A percentile compares a stretch with the other conserved stretches of the same genome.
phyloP scores from a whole-genome alignment of 2,329 filamentous ascomycete species.

The Didymellaceae sp. region DNA sequence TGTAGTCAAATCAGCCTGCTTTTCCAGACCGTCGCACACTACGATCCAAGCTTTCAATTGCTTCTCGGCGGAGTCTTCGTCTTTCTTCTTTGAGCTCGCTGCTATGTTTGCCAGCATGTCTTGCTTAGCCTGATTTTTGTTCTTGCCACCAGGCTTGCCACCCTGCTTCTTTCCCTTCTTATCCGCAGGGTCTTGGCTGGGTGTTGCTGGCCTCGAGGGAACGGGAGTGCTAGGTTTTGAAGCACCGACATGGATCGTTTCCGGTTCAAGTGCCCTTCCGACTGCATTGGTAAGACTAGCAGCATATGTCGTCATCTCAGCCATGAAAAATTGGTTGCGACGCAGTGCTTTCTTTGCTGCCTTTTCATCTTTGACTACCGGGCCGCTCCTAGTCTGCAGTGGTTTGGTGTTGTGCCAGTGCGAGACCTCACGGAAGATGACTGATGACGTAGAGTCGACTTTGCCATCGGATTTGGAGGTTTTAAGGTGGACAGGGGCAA shows the following conservation, averaged over 20 bases:
- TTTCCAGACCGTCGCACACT: slow-evolving; percentile 56
- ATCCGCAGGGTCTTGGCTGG: slow-evolving; percentile 22
- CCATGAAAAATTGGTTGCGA: slow-evolving; percentile 70
- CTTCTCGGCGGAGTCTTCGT: slow-evolving; percentile 50
- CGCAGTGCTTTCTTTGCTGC: slow-evolving; percentile 43
- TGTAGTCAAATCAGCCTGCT: slow-evolving; percentile 50
- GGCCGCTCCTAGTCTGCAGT: slow-evolving; percentile 47
- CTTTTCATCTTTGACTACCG: slow-evolving; percentile 44
- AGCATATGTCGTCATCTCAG: slow-evolving; percentile 71
- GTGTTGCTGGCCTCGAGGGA: slow-evolving; percentile 14
- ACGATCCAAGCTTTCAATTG: slow-evolving; percentile 55
- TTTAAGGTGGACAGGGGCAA: slow-evolving; percentile 53
- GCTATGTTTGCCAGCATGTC: slow-evolving; percentile 54
- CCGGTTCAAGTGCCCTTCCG: slow-evolving; percentile 68
- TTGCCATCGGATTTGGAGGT: slow-evolving; percentile 36
- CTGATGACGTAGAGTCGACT: slow-evolving; percentile 41
- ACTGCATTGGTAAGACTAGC: slow-evolving; percentile 71
- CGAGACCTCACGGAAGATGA: slow-evolving; percentile 56
- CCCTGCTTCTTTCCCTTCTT: slow-evolving; percentile 30
- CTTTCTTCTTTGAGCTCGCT: slow-evolving; percentile 50
- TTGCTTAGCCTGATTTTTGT: slow-evolving; percentile 50
- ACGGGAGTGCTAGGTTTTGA: slow-evolving; percentile 15
- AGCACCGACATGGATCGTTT: slow-evolving; percentile 64
- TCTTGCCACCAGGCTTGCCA: slow-evolving; percentile 33
- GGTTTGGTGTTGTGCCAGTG: slow-evolving; percentile 70